These are phyloP conservation scores for Capsella rubella DNA, from an alignment of 441 rosid genomes.

Conservation along the genomic window DNA sequence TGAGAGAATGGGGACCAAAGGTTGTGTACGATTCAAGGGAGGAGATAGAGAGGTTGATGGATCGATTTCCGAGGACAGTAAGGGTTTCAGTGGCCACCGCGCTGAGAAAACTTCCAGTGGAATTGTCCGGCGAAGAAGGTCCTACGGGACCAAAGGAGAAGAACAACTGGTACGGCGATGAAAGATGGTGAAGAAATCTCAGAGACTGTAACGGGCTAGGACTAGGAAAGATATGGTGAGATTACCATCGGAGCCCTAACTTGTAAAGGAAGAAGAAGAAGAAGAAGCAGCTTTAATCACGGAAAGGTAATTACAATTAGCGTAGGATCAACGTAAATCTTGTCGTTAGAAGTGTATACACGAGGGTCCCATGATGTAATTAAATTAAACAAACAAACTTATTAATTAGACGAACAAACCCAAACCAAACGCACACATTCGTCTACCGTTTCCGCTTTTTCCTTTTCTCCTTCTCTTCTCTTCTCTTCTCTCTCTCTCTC, in stretches of 20 bases:
- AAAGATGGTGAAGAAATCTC: constrained; percentile 55
- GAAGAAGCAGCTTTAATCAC: constrained; percentile 18
- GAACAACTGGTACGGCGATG: constrained; percentile 89
- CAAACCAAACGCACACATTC: constrained; percentile 35
- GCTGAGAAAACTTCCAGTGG: constrained; percentile 63
- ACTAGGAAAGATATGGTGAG: not conserved
- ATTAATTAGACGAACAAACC: constrained; percentile 37
- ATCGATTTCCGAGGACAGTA: constrained; percentile 55
- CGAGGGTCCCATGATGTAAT: constrained; percentile 27
- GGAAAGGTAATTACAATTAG: constrained; percentile 25
- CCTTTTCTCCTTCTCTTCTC: not conserved
- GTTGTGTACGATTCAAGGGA: constrained; percentile 64
- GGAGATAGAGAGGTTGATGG: constrained; percentile 60
- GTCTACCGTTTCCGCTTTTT: constrained; percentile 39
- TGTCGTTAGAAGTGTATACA: constrained; percentile 36
- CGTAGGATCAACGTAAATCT: constrained; percentile 35
- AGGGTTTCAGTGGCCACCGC: constrained; percentile 45
- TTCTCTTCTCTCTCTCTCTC: not conserved
- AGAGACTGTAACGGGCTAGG: not conserved
- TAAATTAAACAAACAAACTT: constrained; percentile 13
- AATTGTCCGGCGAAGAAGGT: constrained; percentile 80
- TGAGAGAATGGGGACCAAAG: constrained; percentile 89
- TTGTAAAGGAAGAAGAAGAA: constrained; percentile 5
- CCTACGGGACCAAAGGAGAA: constrained; percentile 95
- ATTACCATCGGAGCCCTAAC: constrained; percentile 7